Evolutionary conservation across 2,329 filamentous ascomycete species (phyloP).

Genomic region (Colletotrichum eleusines): DNA sequence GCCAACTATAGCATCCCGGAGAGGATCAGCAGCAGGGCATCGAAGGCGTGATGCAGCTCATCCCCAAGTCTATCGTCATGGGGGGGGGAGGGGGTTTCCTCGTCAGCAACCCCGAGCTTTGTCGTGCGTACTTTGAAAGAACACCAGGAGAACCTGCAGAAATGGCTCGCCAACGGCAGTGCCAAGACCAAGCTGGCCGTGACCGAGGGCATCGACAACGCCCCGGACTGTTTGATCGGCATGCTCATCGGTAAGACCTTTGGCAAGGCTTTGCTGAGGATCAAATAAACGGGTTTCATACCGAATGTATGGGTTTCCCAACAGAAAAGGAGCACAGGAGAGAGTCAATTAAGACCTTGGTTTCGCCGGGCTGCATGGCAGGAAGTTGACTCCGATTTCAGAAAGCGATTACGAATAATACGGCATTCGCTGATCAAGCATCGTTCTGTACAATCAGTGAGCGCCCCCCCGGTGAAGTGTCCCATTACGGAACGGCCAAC

Average conservation of each 20-base stretch:
- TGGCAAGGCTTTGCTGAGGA: constrained; percentile 86
- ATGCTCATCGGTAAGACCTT: constrained; percentile 85
- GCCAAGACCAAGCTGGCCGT: constrained; percentile 78
- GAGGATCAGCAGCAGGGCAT: constrained; percentile 72
- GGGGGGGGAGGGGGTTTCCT: constrained; percentile 88
- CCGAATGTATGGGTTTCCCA: not conserved
- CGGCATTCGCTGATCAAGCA: not conserved
- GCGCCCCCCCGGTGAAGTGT: not conserved
- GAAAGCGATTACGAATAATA: not conserved
- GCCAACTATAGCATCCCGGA: constrained; percentile 76
- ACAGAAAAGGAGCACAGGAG: not conserved
- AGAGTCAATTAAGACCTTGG: not conserved
- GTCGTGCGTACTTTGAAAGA: constrained; percentile 74
- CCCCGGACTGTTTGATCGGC: constrained; percentile 77
- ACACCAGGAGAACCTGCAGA: constrained; percentile 79
- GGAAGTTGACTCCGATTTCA: not conserved
- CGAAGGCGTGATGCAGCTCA: constrained; percentile 72
- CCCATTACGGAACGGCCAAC: not conserved
- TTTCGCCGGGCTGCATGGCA: not conserved
- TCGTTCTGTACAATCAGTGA: not conserved
- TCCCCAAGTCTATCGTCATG: constrained; percentile 76
- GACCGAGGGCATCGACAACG: constrained; percentile 83
- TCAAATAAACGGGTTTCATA: constrained; percentile 44
- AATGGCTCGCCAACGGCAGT: constrained; percentile 83
- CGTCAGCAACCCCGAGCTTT: constrained; percentile 76